Evolutionary conservation across 805 yeast species (phyloP).

Genomic region (Cephaloascus fragrans): DNA sequence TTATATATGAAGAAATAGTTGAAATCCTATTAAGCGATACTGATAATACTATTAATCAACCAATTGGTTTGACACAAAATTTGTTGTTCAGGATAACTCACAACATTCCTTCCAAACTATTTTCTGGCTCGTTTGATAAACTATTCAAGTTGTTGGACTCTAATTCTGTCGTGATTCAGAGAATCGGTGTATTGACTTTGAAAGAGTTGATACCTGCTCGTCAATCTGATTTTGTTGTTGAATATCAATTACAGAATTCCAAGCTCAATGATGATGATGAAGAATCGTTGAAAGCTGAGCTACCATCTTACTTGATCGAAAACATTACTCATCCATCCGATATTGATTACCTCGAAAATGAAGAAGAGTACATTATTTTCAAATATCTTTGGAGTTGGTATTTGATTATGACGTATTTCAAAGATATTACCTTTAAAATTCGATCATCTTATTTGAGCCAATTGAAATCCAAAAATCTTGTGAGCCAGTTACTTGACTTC

Average conservation of each 20-base stretch:
- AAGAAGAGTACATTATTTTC: constrained; percentile 11
- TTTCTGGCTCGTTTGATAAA: constrained; percentile 6
- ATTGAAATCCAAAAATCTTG: constrained; percentile 31
- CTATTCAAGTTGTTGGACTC: constrained; percentile 3
- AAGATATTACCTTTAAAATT: constrained; percentile 54
- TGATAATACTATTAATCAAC: constrained; percentile 19
- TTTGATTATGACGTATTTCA: constrained; percentile 50
- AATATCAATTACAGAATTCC: constrained; percentile 44
- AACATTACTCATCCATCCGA: constrained; percentile 16
- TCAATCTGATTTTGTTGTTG: constrained; percentile 56
- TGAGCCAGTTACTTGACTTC: constrained; percentile 41
- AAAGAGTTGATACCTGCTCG: constrained; percentile 25
- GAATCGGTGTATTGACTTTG: constrained; percentile 32
- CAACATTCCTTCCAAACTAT: constrained; percentile 16
- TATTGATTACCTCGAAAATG: constrained; percentile 17
- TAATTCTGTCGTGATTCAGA: constrained; percentile 20
- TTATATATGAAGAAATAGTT: constrained; percentile 30
- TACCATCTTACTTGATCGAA: constrained; percentile 32
- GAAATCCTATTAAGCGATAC: constrained; percentile 27
- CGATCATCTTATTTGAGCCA: constrained; percentile 52
- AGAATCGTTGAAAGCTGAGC: constrained; percentile 12
- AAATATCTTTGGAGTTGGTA: constrained; percentile 62
- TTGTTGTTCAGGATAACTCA: constrained; percentile 19
- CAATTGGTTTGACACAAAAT: constrained; percentile 21
- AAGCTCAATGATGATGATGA: constrained; percentile 12